phyloP scores from a whole-genome alignment of 2,329 filamentous ascomycete genomes.

The Aspergillaceae sp. region DNA sequence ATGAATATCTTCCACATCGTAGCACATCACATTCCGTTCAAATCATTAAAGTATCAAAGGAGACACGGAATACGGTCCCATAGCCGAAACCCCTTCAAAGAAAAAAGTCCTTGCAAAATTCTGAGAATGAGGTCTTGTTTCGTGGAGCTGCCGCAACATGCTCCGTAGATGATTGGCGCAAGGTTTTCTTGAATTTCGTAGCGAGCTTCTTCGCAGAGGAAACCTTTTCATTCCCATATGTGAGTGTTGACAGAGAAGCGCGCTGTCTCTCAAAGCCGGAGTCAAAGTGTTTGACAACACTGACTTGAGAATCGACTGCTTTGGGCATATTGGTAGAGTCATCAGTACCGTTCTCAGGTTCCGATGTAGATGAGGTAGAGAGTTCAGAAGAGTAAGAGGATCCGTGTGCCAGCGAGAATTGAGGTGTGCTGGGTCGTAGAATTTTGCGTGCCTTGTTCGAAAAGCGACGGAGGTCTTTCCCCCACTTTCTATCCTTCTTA shows the following conservation, averaged over 20 bases:
- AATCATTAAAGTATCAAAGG: too few species aligned
- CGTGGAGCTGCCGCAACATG: not conserved
- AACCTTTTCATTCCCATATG: too few species aligned
- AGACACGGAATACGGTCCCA: not conserved
- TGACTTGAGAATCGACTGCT: too few species aligned
- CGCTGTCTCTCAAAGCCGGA: too few species aligned
- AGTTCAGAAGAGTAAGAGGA: not conserved
- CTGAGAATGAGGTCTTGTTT: not conserved
- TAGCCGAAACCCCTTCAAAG: not conserved
- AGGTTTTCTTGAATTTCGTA: not conserved
- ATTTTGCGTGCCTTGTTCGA: not conserved
- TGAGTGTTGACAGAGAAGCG: too few species aligned
- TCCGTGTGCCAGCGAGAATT: not conserved
- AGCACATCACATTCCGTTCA: too few species aligned
- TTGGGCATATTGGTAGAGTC: not conserved
- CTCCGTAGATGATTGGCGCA: not conserved
- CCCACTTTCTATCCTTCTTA: not conserved
- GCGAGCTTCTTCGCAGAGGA: not conserved
- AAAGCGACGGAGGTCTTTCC: not conserved
- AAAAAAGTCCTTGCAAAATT: not conserved
- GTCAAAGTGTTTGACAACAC: too few species aligned
- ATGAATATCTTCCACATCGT: too few species aligned
- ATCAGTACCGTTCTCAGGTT: not conserved
- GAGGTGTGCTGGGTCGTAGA: not conserved
- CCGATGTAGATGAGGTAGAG: not conserved